A percentile compares a stretch with the other conserved stretches of the same genome.
These are phyloP conservation scores for Backusella morwellensis DNA, from an alignment of 192 early-diverging fungal genomes.

Conservation along the genomic window DNA sequence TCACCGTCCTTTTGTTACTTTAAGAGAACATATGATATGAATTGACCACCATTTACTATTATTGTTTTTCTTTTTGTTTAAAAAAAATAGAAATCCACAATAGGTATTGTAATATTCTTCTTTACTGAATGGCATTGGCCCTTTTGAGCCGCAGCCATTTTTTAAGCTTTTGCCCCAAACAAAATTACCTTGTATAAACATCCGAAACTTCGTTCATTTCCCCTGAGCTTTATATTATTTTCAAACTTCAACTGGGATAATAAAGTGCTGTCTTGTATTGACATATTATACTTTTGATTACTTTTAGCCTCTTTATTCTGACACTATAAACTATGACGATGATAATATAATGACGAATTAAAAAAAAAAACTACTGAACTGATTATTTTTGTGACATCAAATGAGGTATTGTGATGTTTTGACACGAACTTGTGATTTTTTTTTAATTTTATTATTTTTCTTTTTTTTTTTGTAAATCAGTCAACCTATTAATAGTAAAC, in stretches of 20 bases:
- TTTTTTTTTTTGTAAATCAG: background rate
- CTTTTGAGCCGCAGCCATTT: background rate
- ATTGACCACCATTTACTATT: background rate
- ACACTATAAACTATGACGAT: background rate
- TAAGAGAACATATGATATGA: background rate
- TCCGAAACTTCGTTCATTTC: background rate
- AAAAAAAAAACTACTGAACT: background rate
- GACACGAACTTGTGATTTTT: background rate
- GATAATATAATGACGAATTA: conserved; percentile 6
- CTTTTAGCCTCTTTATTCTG: background rate
- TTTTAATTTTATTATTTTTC: no score
- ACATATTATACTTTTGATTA: background rate
- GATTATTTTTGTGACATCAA: background rate
- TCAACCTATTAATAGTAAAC: background rate
- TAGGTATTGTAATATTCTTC: background rate
- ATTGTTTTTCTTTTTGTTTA: background rate
- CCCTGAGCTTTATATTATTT: background rate
- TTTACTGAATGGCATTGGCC: background rate
- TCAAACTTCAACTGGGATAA: background rate
- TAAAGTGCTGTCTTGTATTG: background rate
- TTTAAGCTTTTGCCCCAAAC: conserved; percentile 4
- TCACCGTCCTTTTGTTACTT: background rate
- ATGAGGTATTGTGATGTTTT: background rate
- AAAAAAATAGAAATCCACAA: background rate
- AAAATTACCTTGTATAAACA: background rate